Evolutionary conservation across 2,329 filamentous ascomycete genomes (phyloP).

Genomic region (Akanthomyces dipterigenus): DNA sequence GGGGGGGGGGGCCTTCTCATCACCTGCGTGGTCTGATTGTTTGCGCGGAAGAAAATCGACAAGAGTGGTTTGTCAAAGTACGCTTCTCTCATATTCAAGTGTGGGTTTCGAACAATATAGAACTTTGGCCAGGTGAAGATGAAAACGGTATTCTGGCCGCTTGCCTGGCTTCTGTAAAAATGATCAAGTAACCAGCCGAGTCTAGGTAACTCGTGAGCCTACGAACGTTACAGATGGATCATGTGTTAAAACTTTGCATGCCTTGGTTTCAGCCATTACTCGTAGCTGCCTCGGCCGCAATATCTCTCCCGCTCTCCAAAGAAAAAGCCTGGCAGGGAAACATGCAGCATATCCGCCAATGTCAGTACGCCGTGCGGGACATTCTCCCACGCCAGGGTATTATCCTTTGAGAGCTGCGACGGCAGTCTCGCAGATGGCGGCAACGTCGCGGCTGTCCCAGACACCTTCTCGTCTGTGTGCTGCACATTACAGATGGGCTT

Average conservation of each 20-base stretch:
- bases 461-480: slow-evolving; percentile 16
- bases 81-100: too few species aligned
- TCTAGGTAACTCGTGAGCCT: too few species aligned
- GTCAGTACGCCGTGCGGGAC: not conserved
- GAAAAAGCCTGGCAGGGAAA: not conserved
- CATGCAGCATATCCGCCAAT: not conserved
- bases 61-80: too few species aligned
- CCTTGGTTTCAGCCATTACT: not conserved
- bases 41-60: too few species aligned
- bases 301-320: not conserved
- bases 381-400: not conserved
- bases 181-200: too few species aligned
- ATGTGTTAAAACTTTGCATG: not conserved
- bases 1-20: too few species aligned
- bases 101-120: too few species aligned
- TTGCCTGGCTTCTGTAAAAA: too few species aligned
- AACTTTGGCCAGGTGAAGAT: too few species aligned
- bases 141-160: too few species aligned
- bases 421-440: slow-evolving; percentile 1
- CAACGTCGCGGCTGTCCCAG: slow-evolving; percentile 20
- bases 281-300: not conserved
- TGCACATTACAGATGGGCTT: slow-evolving; percentile 13
- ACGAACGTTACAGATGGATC: too few species aligned
- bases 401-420: not conserved
- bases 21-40: too few species aligned